Base-by-base conservation (phyloP, 495 filamentous ascomycete species). In the Penicillium diatomitis region DNA sequence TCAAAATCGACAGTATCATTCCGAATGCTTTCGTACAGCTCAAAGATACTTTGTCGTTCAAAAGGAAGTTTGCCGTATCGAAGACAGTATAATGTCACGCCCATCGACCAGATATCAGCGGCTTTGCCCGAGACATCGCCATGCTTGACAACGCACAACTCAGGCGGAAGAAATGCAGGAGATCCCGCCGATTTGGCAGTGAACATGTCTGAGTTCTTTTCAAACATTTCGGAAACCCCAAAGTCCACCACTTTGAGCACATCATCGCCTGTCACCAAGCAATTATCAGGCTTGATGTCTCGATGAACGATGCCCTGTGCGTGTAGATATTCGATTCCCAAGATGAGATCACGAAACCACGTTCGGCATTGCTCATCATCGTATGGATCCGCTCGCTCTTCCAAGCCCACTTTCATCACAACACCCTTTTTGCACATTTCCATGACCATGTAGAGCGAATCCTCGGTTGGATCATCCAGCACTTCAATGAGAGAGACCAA, bases 391-490 rank as follows among this genome's bases (percentile, higher is more conserved):
- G 90, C 86, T 46, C 72, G 68, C 57, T 95, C 85, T 52, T 86
- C 84, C n/a, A 97, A 63, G 4, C 87, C 88, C 41, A 98, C 88
- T 50, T 94, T 92, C 92, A 98, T 97, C 35, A 96, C 77, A 28
- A 97, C 91, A 0, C 92, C 92, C 60, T 97, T 97, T 57, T 95
- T 92, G 72, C 92, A 98, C 88, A 95, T 92, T 64, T 98, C 92
- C 61, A 98, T 77, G 4, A 98, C 92, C 87, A 98, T 97, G 64
- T 96, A 98, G 20, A 98, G 68, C 2, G 90, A 94, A 61, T 98
- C 92, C 54, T 96, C 90, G 32, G 87, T 82, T 2, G 92, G 94
- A 57, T 97, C 94, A 62, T 98, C 92, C 32, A 98, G 68, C 0
- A 98, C 92, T 64, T 98, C 92, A 53, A 92, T 85, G 32, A 98